These are phyloP conservation scores for Salix caprea DNA, from an alignment of 345 rosid genomes.

Conservation along the genomic window DNA sequence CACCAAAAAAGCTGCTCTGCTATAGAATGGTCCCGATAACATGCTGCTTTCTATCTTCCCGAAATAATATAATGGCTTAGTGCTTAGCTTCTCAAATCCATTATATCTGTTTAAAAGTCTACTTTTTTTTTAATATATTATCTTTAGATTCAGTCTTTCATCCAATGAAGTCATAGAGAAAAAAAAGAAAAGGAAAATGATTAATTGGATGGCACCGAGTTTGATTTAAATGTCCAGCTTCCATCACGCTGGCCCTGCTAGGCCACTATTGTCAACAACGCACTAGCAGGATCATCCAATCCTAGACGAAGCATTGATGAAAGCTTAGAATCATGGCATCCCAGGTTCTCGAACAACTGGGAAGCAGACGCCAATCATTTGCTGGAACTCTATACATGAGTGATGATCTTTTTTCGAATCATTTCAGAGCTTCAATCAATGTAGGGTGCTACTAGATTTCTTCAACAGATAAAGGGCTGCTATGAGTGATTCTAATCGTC, in stretches of 20 bases:
- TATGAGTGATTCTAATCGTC: background rate
- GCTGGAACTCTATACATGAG: background rate
- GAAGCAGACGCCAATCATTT: background rate
- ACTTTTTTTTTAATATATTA: background rate
- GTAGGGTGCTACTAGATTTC: background rate
- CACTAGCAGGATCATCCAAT: slow-evolving; percentile 10
- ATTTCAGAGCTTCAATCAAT: background rate
- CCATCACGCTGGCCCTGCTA: slow-evolving; percentile 3
- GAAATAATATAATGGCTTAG: slow-evolving; percentile 14
- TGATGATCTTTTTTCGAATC: background rate
- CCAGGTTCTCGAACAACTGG: background rate
- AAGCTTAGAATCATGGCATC: background rate
- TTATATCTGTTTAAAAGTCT: background rate
- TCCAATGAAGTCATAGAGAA: slow-evolving; percentile 3
- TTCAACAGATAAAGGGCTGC: background rate
- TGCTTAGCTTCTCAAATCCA: slow-evolving; percentile 18
- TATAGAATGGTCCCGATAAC: slow-evolving; percentile 3
- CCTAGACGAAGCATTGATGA: background rate
- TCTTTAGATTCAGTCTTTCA: background rate
- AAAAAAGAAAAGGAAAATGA: background rate
- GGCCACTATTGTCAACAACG: slow-evolving; percentile 6
- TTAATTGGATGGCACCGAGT: slow-evolving; percentile 11
- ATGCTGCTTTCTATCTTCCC: slow-evolving; percentile 1
- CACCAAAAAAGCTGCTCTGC: background rate
- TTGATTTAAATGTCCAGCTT: slow-evolving; percentile 25